Conservation (phyloP, 2,329 filamentous ascomycete genomes). For the Claviceps sp. region DNA sequence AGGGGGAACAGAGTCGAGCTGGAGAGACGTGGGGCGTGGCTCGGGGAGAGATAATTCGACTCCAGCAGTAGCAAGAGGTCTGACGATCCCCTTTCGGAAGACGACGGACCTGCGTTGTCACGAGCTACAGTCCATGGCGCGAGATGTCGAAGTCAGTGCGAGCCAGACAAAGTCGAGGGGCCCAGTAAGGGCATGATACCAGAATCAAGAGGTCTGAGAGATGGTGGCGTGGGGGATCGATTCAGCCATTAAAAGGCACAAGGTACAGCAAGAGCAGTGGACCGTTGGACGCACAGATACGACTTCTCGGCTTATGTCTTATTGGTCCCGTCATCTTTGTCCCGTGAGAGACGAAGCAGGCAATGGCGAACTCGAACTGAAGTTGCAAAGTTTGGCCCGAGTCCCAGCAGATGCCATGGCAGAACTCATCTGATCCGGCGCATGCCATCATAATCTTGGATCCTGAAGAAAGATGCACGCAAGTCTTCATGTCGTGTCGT, state of each 20-base stretch:
- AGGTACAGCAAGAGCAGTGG: background rate
- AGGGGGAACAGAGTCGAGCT: background rate
- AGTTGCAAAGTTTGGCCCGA: too few species aligned
- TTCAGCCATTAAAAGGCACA: background rate
- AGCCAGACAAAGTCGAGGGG: background rate
- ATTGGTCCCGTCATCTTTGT: too few species aligned
- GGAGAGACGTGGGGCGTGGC: background rate
- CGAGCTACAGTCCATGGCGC: background rate
- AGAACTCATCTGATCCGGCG: too few species aligned
- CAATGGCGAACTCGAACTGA: too few species aligned
- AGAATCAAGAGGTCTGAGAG: background rate
- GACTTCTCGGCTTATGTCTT: background rate
- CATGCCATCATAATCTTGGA: too few species aligned
- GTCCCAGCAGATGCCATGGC: too few species aligned
- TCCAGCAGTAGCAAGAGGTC: background rate
- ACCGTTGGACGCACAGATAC: background rate
- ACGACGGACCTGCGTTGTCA: slow-evolving; percentile 1
- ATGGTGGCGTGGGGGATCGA: background rate
- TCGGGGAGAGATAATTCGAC: background rate
- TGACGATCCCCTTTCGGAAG: background rate
- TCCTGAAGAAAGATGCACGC: background rate
- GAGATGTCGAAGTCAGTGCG: background rate
- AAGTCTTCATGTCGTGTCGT: background rate
- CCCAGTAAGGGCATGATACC: too few species aligned
- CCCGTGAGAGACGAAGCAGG: too few species aligned